Evolutionary conservation across 208 protist genomes (phyloP).

Genomic region (Blastocrithidia nonstop): DNA sequence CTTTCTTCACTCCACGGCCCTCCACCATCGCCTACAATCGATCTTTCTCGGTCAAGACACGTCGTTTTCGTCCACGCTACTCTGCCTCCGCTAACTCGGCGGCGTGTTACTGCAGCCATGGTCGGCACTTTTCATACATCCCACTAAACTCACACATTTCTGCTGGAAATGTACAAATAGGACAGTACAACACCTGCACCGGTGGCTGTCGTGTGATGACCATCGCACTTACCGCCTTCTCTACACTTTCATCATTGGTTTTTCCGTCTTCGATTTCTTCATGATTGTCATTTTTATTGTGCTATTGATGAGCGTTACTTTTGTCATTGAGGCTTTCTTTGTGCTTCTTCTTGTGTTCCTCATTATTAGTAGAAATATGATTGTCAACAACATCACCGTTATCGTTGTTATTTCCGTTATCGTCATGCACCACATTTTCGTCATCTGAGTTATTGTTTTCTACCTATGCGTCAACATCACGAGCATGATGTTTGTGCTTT

Average conservation of each 20-base stretch:
- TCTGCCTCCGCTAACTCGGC: constrained; percentile 67
- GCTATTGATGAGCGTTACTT: constrained; percentile 17
- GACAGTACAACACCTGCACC: constrained; percentile 81
- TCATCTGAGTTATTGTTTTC: not conserved
- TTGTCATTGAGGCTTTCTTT: not conserved
- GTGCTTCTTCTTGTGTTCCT: not conserved
- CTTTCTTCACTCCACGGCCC: constrained; percentile 66
- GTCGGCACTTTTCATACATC: constrained; percentile 82
- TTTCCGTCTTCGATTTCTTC: constrained; percentile 10
- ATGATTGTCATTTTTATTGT: constrained; percentile 12
- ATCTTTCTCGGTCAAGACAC: constrained; percentile 71
- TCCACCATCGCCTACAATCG: constrained; percentile 58
- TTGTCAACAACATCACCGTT: not conserved
- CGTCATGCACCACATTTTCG: constrained; percentile 1
- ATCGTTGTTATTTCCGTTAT: not conserved
- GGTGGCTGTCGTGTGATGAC: constrained; percentile 9
- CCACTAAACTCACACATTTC: constrained; percentile 88
- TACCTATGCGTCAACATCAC: not conserved
- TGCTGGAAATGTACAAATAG: constrained; percentile 80
- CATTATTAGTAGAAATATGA: not conserved
- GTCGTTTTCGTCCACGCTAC: constrained; percentile 61
- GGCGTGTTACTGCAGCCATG: constrained; percentile 77
- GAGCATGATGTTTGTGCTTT: too few relatives aligned
- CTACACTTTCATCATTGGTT: constrained; percentile 7
- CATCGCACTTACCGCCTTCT: constrained; percentile 2